Evolutionary conservation across 2,329 filamentous ascomycete species (phyloP).

Genomic region (Colletotrichum tanaceti): DNA sequence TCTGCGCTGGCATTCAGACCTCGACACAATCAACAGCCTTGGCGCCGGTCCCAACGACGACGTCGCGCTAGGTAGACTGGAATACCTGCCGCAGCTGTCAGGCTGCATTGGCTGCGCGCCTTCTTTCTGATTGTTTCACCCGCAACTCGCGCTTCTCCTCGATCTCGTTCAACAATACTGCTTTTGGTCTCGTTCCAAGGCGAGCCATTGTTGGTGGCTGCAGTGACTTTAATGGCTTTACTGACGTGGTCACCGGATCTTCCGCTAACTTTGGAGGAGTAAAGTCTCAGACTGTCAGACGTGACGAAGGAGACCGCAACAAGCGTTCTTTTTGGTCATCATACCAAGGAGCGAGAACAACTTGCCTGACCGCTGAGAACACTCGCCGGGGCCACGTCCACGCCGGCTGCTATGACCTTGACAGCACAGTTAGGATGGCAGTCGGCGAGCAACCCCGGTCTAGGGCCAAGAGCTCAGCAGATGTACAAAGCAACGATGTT

Average conservation of each 20-base stretch:
- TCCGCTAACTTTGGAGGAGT: background rate
- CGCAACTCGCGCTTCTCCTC: background rate
- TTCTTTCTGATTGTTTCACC: slow-evolving; percentile 22
- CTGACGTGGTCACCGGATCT: slow-evolving; percentile 4
- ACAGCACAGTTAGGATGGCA: slow-evolving; percentile 37
- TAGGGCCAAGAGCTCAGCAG: slow-evolving; percentile 15
- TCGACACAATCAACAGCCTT: slow-evolving; percentile 21
- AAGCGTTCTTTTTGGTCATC: slow-evolving; percentile 12
- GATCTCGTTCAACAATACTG: background rate
- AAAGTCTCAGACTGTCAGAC: slow-evolving; percentile 24
- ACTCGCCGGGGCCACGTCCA: background rate
- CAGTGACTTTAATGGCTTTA: slow-evolving; percentile 10
- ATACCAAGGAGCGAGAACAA: slow-evolving; percentile 23
- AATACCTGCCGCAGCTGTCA: slow-evolving; percentile 29
- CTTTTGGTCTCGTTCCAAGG: background rate
- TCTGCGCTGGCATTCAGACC: slow-evolving; percentile 5
- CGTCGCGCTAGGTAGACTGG: slow-evolving; percentile 20
- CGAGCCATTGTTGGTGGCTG: slow-evolving; percentile 24
- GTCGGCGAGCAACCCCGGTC: slow-evolving; percentile 25
- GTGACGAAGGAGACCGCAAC: slow-evolving; percentile 17
- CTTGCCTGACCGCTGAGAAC: slow-evolving; percentile 26
- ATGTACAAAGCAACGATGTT: slow-evolving; percentile 24
- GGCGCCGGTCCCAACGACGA: background rate
- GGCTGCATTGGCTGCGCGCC: slow-evolving; percentile 1
- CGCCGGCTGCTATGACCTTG: slow-evolving; percentile 6